These are phyloP conservation scores for Chytriomyces sp. DNA, from an alignment of 192 early-diverging fungal species.

Conservation along the genomic window DNA sequence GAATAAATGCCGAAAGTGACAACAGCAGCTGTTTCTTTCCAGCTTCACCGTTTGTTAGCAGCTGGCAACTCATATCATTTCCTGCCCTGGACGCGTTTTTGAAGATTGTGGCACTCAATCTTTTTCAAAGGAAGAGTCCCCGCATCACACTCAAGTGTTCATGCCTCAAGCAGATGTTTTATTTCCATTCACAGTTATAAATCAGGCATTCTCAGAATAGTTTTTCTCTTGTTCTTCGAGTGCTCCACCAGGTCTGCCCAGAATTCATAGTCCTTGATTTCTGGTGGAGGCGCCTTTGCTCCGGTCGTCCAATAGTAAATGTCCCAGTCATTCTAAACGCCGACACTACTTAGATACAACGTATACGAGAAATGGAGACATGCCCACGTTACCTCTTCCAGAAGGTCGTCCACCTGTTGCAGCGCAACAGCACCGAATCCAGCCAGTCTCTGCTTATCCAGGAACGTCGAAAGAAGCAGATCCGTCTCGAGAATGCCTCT, in stretches of 20 bases:
- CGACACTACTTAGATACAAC: not conserved
- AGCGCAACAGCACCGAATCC: slow-evolving; percentile 63
- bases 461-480: slow-evolving; percentile 88
- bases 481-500: slow-evolving; percentile 94
- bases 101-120: no score
- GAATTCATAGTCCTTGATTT: slow-evolving; percentile 44
- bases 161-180: not conserved
- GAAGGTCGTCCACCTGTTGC: slow-evolving; percentile 76
- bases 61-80: no score
- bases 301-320: slow-evolving; percentile 88
- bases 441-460: slow-evolving; percentile 61
- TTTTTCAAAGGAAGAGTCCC: no score
- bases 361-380: no score
- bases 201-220: slow-evolving; percentile 86
- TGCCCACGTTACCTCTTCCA: slow-evolving; percentile 55
- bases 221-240: slow-evolving; percentile 75
- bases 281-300: slow-evolving; percentile 43
- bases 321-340: slow-evolving; percentile 86
- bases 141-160: not conserved
- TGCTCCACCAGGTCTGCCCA: slow-evolving; percentile 67
- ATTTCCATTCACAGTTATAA: slow-evolving; percentile 35
- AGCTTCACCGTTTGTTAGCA: no score
- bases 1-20: no score
- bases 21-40: no score
- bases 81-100: not conserved